A percentile compares a stretch with the other conserved stretches of the same genome.
These are phyloP conservation scores for Pichia gijzeniarum DNA, from an alignment of 805 yeast species.

Conservation along the genomic window DNA sequence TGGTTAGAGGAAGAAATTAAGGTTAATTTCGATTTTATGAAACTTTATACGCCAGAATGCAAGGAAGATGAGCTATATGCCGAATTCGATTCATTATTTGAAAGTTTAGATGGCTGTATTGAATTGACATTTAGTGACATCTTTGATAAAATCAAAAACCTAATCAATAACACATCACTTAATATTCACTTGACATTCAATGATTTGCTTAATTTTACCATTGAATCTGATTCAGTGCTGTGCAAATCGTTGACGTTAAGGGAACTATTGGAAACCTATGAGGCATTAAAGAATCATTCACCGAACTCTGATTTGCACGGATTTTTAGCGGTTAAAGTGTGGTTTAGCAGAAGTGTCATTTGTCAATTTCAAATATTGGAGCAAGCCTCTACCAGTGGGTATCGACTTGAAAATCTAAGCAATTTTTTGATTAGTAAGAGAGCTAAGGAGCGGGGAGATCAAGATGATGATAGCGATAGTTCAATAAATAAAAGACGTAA, in stretches of 20 bases:
- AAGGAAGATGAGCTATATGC: constrained; percentile 23
- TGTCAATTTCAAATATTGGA: constrained; percentile 1
- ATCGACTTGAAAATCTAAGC: constrained; percentile 2
- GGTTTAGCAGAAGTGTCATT: not conserved
- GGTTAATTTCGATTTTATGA: constrained; percentile 18
- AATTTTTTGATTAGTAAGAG: not conserved
- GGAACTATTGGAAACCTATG: constrained; percentile 20
- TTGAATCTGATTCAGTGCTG: constrained; percentile 23
- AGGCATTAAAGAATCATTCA: constrained; percentile 15
- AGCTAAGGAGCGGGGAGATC: not conserved
- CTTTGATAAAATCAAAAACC: constrained; percentile 8
- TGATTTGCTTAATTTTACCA: constrained; percentile 18
- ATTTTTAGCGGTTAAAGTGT: constrained; percentile 6
- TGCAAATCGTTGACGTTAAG: constrained; percentile 14
- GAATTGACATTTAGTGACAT: constrained; percentile 12
- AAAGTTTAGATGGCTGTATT: constrained; percentile 10
- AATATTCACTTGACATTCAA: constrained; percentile 15
- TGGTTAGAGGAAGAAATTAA: constrained; percentile 2
- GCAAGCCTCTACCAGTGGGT: not conserved
- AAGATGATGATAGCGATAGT: not conserved
- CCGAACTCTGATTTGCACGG: constrained; percentile 9
- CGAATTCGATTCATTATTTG: constrained; percentile 19
- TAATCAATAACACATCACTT: not conserved
- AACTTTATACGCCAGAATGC: constrained; percentile 18
- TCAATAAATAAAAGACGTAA: not conserved